Conservation (phyloP, 2,329 filamentous ascomycete species). For the Colletotrichum sansevieriae region DNA sequence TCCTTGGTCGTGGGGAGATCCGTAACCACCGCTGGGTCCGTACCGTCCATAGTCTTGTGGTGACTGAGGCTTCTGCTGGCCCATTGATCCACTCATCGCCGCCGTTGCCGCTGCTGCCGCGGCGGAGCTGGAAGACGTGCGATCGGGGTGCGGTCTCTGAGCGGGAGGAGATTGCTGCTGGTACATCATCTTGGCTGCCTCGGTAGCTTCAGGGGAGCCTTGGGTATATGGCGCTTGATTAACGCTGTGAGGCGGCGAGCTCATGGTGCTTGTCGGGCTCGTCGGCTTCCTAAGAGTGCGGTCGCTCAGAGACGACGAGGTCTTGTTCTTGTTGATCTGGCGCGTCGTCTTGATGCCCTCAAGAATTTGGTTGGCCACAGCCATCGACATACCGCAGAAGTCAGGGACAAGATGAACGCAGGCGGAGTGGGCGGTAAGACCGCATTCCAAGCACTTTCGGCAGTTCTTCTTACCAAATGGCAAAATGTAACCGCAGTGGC, state of each 20-base stretch:
- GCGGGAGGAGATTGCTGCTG: slow-evolving; percentile 58
- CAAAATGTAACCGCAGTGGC: slow-evolving; percentile 96
- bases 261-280: slow-evolving; percentile 56
- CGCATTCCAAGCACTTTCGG: slow-evolving; percentile 93
- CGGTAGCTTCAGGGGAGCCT: slow-evolving; percentile 64
- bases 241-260: slow-evolving; percentile 45
- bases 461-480: slow-evolving; percentile 96
- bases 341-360: slow-evolving; percentile 87
- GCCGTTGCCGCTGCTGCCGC: slow-evolving; percentile 68
- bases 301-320: slow-evolving; percentile 68
- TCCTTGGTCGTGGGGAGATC: slow-evolving; percentile 45
- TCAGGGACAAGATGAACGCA: slow-evolving; percentile 97
- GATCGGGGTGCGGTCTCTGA: slow-evolving; percentile 66
- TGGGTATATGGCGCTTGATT: slow-evolving; percentile 46
- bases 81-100: slow-evolving; percentile 66
- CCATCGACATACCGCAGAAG: slow-evolving; percentile 99
- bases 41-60: slow-evolving; percentile 52
- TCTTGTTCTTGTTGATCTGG: slow-evolving; percentile 72
- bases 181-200: slow-evolving; percentile 76
- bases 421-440: slow-evolving; percentile 88
- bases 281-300: slow-evolving; percentile 74
- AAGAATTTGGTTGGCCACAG: slow-evolving; percentile 92
- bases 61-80: slow-evolving; percentile 46
- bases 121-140: slow-evolving; percentile 65
- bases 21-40: slow-evolving; percentile 47